These are phyloP conservation scores for Turnera subulata DNA, from an alignment of 345 rosid genomes.

Conservation along the genomic window DNA sequence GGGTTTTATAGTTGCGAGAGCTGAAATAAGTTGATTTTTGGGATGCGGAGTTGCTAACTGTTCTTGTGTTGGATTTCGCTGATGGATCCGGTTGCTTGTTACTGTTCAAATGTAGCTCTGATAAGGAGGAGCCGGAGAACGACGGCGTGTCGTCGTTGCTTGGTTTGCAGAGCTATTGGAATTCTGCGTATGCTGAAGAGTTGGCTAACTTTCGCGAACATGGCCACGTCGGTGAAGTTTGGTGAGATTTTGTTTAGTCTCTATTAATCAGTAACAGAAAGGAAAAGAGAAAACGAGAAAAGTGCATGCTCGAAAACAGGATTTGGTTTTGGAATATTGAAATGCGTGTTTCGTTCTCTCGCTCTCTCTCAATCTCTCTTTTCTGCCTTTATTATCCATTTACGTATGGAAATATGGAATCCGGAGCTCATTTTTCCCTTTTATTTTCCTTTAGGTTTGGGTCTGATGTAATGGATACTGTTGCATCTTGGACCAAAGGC, in stretches of 20 bases:
- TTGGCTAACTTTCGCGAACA: constrained; percentile 81
- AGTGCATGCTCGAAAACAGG: no score
- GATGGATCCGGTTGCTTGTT: no score
- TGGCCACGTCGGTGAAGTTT: constrained; percentile 93
- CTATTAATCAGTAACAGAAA: no score
- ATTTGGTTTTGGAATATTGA: no score
- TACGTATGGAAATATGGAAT: neutral
- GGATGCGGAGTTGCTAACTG: neutral
- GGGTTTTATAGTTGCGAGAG: no score
- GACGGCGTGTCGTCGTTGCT: constrained; percentile 79
- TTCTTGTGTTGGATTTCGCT: constrained; percentile 2
- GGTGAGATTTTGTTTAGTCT: constrained; percentile 40
- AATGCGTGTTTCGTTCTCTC: no score
- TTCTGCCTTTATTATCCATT: neutral
- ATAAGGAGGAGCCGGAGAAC: constrained; percentile 84
- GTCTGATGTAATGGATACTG: constrained; percentile 82
- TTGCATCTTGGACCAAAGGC: constrained; percentile 83
- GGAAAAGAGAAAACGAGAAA: no score
- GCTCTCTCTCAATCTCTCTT: neutral
- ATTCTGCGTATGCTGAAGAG: constrained; percentile 89
- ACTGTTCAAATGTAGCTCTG: constrained; percentile 48
- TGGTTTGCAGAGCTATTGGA: constrained; percentile 95
- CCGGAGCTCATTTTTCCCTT: neutral
- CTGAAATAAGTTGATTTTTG: no score
- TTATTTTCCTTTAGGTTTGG: constrained; percentile 63